These are phyloP conservation scores for Stachybotrys chartarum DNA, from an alignment of 2,329 filamentous ascomycete genomes.

Conservation along the genomic window DNA sequence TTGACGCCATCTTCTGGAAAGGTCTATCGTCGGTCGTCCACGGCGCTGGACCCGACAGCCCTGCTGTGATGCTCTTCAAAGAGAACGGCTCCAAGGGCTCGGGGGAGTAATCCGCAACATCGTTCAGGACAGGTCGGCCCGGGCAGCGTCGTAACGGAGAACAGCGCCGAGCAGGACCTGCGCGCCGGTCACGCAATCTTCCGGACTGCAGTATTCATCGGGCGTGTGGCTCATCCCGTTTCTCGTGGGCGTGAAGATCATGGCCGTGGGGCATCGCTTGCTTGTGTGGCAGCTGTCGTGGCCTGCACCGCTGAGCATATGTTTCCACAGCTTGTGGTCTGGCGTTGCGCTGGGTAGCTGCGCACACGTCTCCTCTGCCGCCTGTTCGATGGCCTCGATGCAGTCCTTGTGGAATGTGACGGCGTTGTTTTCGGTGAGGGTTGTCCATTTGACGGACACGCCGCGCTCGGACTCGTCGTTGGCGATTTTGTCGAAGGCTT, in stretches of 20 bases:
- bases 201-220: constrained; percentile 12
- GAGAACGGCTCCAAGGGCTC: not conserved
- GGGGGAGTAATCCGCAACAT: not conserved
- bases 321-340: constrained; percentile 17
- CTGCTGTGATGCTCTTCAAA: constrained; percentile 9
- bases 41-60: constrained; percentile 12
- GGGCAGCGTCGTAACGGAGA: constrained; percentile 3
- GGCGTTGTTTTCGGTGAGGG: constrained; percentile 50
- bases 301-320: constrained; percentile 21
- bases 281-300: constrained; percentile 25
- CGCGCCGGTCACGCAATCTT: constrained; percentile 13
- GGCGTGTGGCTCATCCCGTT: constrained; percentile 20
- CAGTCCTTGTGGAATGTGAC: constrained; percentile 57
- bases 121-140: not conserved
- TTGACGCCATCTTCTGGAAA: constrained; percentile 16
- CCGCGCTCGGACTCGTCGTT: constrained; percentile 40
- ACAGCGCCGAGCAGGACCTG: constrained; percentile 11
- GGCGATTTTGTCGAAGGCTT: constrained; percentile 41
- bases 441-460: constrained; percentile 47
- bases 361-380: constrained; percentile 43
- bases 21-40: constrained; percentile 10
- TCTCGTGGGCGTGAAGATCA: constrained; percentile 24
- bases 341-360: not conserved
- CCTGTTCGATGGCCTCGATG: constrained; percentile 49
- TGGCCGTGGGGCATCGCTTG: constrained; percentile 19